phyloP scores from a whole-genome alignment of 805 yeast genomes.

The Ogataea methanolica region DNA sequence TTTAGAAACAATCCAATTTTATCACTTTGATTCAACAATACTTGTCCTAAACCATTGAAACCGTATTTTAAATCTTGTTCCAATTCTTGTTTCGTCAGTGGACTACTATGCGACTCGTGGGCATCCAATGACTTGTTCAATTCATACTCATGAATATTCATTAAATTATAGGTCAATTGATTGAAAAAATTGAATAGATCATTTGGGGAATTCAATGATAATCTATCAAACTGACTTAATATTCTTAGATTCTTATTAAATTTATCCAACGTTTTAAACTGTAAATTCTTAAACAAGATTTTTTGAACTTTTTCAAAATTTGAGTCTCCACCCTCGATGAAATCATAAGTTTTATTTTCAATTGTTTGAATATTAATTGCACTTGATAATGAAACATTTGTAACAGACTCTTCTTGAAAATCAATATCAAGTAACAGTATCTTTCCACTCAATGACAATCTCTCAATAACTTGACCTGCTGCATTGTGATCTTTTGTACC shows the following conservation, averaged over 20 bases:
- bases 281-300: slow-evolving; percentile 25
- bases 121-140: background rate
- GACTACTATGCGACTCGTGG: background rate
- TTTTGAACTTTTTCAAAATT: slow-evolving; percentile 23
- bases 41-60: slow-evolving; percentile 22
- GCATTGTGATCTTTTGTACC: background rate
- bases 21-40: slow-evolving; percentile 23
- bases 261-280: slow-evolving; percentile 26
- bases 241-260: slow-evolving; percentile 31
- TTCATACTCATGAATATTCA: slow-evolving; percentile 13
- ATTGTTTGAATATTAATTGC: slow-evolving; percentile 27
- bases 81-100: slow-evolving; percentile 4
- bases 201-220: slow-evolving; percentile 26
- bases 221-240: slow-evolving; percentile 28
- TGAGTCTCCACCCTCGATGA: slow-evolving; percentile 19
- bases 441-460: slow-evolving; percentile 32
- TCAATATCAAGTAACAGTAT: slow-evolving; percentile 34
- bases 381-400: slow-evolving; percentile 28
- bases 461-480: slow-evolving; percentile 14
- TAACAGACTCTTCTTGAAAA: slow-evolving; percentile 23
- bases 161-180: slow-evolving; percentile 22
- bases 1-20: slow-evolving; percentile 30
- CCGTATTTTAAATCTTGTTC: slow-evolving; percentile 17
- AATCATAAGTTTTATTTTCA: slow-evolving; percentile 20
- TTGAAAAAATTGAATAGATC: slow-evolving; percentile 31